Conservation (phyloP, 2,329 filamentous ascomycete species). For the Stachybotrys chartarum region DNA sequence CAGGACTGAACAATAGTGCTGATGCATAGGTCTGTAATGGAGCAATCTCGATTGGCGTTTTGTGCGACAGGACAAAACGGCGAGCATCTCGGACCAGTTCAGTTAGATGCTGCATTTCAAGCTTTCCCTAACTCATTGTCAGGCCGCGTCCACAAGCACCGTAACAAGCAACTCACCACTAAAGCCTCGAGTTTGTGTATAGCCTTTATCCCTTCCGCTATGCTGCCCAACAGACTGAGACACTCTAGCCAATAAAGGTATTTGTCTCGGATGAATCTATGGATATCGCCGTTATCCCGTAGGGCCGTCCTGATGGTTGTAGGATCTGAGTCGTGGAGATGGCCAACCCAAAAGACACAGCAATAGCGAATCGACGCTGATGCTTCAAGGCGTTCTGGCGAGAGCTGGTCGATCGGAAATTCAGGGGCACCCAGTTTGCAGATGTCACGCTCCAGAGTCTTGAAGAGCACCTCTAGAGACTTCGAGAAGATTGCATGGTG, state of each 20-base stretch:
- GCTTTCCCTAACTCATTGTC: not conserved
- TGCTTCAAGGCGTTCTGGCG: slow-evolving; percentile 5
- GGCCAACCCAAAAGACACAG: slow-evolving; percentile 14
- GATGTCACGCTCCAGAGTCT: slow-evolving; percentile 24
- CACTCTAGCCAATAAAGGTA: slow-evolving; percentile 37
- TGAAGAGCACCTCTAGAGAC: slow-evolving; percentile 23
- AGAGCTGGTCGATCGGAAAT: slow-evolving; percentile 4
- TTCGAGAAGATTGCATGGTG: slow-evolving; percentile 25
- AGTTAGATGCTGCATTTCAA: not conserved
- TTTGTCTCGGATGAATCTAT: slow-evolving; percentile 25
- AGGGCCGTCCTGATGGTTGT: not conserved
- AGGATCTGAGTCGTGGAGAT: slow-evolving; percentile 4
- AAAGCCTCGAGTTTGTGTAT: slow-evolving; percentile 3
- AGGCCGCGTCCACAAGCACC: not conserved
- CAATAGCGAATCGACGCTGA: slow-evolving; percentile 9
- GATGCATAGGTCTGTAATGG: slow-evolving; percentile 2
- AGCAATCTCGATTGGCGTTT: not conserved
- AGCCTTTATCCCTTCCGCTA: slow-evolving; percentile 11
- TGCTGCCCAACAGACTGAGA: slow-evolving; percentile 23
- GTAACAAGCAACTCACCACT: not conserved
- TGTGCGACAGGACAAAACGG: slow-evolving; percentile 2
- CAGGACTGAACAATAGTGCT: slow-evolving; percentile 3
- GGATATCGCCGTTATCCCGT: slow-evolving; percentile 13
- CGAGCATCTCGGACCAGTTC: slow-evolving; percentile 2
- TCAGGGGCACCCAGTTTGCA: slow-evolving; percentile 14